Evolutionary conservation across 2,329 filamentous ascomycete genomes (phyloP).

Genomic region (Neopestalotiopsis sp.): DNA sequence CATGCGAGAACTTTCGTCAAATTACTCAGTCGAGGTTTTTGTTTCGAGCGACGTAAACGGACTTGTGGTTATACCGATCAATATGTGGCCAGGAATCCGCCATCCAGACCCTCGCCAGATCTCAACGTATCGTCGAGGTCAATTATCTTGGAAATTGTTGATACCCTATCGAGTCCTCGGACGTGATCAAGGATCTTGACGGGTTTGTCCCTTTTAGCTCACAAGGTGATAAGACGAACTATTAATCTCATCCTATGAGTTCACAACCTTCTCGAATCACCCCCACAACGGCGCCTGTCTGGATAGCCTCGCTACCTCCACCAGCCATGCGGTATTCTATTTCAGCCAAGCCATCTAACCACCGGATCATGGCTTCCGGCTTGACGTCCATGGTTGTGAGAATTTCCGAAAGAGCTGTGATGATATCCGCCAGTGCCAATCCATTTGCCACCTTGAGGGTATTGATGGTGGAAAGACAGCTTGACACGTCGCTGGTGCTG

Average conservation of each 20-base stretch:
- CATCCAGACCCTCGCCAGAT: too few relatives aligned
- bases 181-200: too few relatives aligned
- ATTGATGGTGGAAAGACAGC: conserved; percentile 87
- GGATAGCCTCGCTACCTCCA: conserved; percentile 84
- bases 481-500: conserved; percentile 84
- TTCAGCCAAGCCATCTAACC: conserved; percentile 89
- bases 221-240: too few relatives aligned
- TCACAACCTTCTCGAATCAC: conserved; percentile 88
- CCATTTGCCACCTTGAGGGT: conserved; percentile 85
- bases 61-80: too few relatives aligned
- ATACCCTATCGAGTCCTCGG: too few relatives aligned
- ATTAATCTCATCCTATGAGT: conserved; percentile 54
- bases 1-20: too few relatives aligned
- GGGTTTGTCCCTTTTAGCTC: too few relatives aligned
- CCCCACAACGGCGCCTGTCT: conserved; percentile 92
- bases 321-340: conserved; percentile 91
- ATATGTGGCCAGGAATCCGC: too few relatives aligned
- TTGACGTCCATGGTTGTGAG: conserved; percentile 83
- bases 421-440: conserved; percentile 89
- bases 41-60: too few relatives aligned
- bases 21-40: too few relatives aligned
- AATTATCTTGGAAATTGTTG: too few relatives aligned
- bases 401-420: conserved; percentile 85
- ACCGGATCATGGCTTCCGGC: conserved; percentile 84
- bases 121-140: too few relatives aligned